Percentiles rank a stretch among this genome's conserved stretches.
Evolutionary conservation across 495 filamentous ascomycete species (phyloP).

Genomic region (Hyaloscypha hepaticicola): DNA sequence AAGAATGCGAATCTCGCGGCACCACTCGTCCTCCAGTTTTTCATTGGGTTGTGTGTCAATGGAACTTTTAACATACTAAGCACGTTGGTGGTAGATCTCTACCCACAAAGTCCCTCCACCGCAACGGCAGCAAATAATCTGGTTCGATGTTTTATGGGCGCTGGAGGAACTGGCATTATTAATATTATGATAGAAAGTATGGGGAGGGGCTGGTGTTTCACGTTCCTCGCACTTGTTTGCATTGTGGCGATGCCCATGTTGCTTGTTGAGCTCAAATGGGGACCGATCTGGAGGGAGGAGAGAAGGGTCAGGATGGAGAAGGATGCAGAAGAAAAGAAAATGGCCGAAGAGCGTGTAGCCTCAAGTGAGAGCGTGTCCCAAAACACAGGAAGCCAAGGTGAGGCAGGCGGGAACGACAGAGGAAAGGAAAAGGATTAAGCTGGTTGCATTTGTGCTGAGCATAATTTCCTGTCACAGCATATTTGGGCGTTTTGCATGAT

Average conservation of each 20-base stretch:
- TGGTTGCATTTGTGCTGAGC: not conserved
- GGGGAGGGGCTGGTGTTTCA: conserved; percentile 69
- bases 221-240: conserved; percentile 51
- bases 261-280: conserved; percentile 40
- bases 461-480: not conserved
- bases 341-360: not conserved
- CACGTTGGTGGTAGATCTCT: conserved; percentile 40
- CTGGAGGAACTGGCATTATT: conserved; percentile 61
- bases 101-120: conserved; percentile 50
- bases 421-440: not conserved
- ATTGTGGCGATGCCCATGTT: conserved; percentile 26
- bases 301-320: conserved; percentile 31
- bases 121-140: conserved; percentile 68
- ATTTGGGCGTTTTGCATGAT: not conserved
- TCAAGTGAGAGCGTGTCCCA: not conserved
- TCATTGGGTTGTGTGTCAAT: conserved; percentile 48
- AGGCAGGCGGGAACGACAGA: not conserved
- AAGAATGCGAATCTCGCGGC: conserved; percentile 38
- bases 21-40: conserved; percentile 46
- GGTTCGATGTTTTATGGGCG: conserved; percentile 61
- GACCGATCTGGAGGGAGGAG: conserved; percentile 45
- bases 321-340: conserved; percentile 14
- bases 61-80: conserved; percentile 56
- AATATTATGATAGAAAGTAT: conserved; percentile 60
- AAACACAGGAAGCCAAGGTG: not conserved